Base-by-base conservation (phyloP, 2,329 filamentous ascomycete genomes). In the Pleurostoma richardsiae region DNA sequence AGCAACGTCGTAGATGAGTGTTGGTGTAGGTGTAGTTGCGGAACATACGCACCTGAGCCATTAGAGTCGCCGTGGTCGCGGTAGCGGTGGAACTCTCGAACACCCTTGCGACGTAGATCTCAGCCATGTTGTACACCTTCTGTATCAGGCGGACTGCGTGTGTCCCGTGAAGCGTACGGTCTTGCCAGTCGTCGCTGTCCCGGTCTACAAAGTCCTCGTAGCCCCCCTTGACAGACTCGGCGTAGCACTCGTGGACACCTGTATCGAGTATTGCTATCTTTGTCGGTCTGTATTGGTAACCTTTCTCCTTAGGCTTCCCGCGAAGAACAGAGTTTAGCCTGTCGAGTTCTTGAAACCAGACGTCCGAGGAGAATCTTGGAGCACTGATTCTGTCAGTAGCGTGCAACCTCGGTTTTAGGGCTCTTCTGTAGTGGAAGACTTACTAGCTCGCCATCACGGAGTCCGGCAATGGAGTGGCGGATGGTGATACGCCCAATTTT, bases 201-300 rank as follows among this genome's bases (percentile, higher is more conserved):
- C 27, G 40, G 11, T 27, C 30, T 6, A 47, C 44, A 39, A 47
- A 49, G 27, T 47, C 48, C 40, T 44, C 41, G 36, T 49, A 49
- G 6, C 40, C 30, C 19, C 19, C 19, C 29, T 44, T 19, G 30
- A 48, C 39, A 10, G 40, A 33, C 6, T 44, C 33, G 8, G 11
- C 11, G 4, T 19, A 36, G 5, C 5, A 26, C 28, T 49, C 39
- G 11, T 6, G 11, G 7, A 49, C 29, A 5, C 48, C 41, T 10
- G 41, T 47, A 39, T 46, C 44, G 10, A 43, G 47, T 39, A 46
- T 29, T 6, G 44, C 47, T n/a, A 49, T 29, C 11, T 39, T 45
- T 7, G 39, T 39, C 11, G 41, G 28, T 36, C 41, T 10, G 30
- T 48, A 48, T 27, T 10, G 30, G 40, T 4, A 4, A 46, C 40